Evolutionary conservation across 2,329 filamentous ascomycete species (phyloP), one percentile per base, ranked within the genome.

Genomic region (Ascosphaera acerosa): DNA sequence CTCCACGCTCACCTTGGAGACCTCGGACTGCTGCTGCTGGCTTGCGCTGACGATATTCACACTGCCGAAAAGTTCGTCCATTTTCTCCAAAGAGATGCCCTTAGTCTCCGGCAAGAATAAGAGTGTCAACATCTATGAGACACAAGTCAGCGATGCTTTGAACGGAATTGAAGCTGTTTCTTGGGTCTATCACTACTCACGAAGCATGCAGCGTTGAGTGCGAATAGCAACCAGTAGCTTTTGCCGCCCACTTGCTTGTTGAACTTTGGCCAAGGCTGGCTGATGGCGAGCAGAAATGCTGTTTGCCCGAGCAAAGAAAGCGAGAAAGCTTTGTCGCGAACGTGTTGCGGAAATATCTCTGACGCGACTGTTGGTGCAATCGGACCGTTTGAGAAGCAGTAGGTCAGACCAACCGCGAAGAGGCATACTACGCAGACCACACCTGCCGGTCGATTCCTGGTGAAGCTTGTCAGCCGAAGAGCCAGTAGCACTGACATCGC

Each of bases 341-440:
- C 50, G 36, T 55, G 47, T 29, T 51, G 48, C 1, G 51, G 52
- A 32, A 54, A 55, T 31, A 55, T 54, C 34, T 54, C 51, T 0
- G 46, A 43, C 12, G 48, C 48, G 10, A 54, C 43, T 2, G 48
- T 42, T 0, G 49, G 46, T 4, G 52, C 38, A 22, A 55, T 46
- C 3, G 52, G 51, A 2, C 52, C 51, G 25, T 54, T 54, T 4
- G 45, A 48, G 48, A 47, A 53, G 34, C 51, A 52, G 38, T 55
- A 55, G 1, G 51, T 54, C 18, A 55, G 36, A 0, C 52, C 52
- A 14, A 55, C 50, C 29, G 55, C 51, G 36, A 56, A 57, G 2
- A 56, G 36, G 50, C 55, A 55, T 4, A 50, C 51, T 7, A 55
- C 42, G 31, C 55, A 52, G 0, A 44, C 49, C 2, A 55, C 42